Evolutionary conservation across 139 green algal species (phyloP).

Genomic region (Coelastrella sp.): DNA sequence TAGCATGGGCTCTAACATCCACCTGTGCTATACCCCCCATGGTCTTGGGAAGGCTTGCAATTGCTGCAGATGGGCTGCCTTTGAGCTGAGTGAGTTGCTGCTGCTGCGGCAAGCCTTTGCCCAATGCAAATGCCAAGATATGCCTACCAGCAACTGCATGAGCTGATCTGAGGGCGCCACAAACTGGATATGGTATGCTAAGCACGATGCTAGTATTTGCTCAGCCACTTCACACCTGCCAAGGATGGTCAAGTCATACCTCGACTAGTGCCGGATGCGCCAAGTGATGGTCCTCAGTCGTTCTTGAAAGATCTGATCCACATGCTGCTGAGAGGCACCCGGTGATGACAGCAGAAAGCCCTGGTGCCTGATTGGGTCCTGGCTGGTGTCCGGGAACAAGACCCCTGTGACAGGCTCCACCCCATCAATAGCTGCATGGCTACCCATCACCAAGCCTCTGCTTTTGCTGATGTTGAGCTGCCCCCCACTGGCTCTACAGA

Average conservation of each 20-base stretch:
- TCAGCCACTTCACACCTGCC: not conserved
- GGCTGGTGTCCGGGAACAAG: not conserved
- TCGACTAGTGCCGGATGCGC: not conserved
- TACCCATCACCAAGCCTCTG: not conserved
- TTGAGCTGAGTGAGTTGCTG: too few relatives aligned
- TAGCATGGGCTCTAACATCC: too few relatives aligned
- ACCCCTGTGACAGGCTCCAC: not conserved
- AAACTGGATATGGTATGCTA: not conserved
- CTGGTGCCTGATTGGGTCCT: not conserved
- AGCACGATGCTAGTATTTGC: not conserved
- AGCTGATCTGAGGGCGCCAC: not conserved
- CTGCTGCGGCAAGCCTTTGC: not conserved
- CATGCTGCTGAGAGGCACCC: not conserved
- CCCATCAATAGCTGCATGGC: not conserved
- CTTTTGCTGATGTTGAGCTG: not conserved
- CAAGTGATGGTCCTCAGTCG: not conserved
- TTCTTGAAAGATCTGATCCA: not conserved
- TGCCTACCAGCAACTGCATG: not conserved
- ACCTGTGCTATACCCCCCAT: too few relatives aligned
- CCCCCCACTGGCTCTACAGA: not conserved
- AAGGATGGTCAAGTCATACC: not conserved
- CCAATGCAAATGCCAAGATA: not conserved
- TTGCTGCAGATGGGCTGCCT: too few relatives aligned
- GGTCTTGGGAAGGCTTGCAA: too few relatives aligned
- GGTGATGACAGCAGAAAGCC: not conserved